Evolutionary conservation across 2,329 filamentous ascomycete genomes (phyloP).

Genomic region (Clonostachys sp.): DNA sequence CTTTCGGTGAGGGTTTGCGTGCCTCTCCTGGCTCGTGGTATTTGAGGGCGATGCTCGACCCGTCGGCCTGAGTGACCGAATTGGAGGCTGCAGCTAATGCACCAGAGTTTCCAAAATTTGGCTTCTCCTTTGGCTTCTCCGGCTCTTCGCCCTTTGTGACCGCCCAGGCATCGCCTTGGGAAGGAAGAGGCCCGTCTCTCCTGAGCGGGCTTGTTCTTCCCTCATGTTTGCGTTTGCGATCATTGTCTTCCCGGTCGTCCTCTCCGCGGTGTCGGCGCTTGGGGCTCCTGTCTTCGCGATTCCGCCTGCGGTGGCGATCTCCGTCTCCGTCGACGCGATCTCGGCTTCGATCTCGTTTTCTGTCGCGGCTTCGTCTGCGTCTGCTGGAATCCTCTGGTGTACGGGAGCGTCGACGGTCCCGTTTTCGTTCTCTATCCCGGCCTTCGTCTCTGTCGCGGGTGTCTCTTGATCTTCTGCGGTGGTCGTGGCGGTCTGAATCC

Average conservation of each 20-base stretch:
- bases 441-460: slow-evolving; percentile 16
- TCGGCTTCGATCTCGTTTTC: slow-evolving; percentile 11
- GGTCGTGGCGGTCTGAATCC: not conserved
- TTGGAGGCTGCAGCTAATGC: slow-evolving; percentile 86
- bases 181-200: slow-evolving; percentile 48
- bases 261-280: slow-evolving; percentile 12
- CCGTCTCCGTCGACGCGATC: slow-evolving; percentile 12
- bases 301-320: slow-evolving; percentile 17
- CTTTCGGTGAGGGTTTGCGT: slow-evolving; percentile 74
- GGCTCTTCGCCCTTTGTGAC: slow-evolving; percentile 32
- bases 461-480: not conserved
- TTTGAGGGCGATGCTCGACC: slow-evolving; percentile 77
- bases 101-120: slow-evolving; percentile 80
- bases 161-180: slow-evolving; percentile 56
- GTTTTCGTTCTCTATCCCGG: slow-evolving; percentile 11
- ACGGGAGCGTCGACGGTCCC: slow-evolving; percentile 21
- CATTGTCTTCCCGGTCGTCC: slow-evolving; percentile 7
- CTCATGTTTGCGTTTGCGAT: slow-evolving; percentile 11
- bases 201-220: slow-evolving; percentile 12
- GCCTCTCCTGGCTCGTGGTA: slow-evolving; percentile 95
- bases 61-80: slow-evolving; percentile 66
- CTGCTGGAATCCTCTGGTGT: slow-evolving; percentile 18
- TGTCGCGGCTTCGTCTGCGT: slow-evolving; percentile 16
- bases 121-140: slow-evolving; percentile 71
- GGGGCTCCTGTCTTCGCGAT: slow-evolving; percentile 24